Evolutionary conservation across 106 monocot genomes (phyloP), one percentile per base, ranked within the genome.

Genomic region (Phalaenopsis aphrodite): DNA sequence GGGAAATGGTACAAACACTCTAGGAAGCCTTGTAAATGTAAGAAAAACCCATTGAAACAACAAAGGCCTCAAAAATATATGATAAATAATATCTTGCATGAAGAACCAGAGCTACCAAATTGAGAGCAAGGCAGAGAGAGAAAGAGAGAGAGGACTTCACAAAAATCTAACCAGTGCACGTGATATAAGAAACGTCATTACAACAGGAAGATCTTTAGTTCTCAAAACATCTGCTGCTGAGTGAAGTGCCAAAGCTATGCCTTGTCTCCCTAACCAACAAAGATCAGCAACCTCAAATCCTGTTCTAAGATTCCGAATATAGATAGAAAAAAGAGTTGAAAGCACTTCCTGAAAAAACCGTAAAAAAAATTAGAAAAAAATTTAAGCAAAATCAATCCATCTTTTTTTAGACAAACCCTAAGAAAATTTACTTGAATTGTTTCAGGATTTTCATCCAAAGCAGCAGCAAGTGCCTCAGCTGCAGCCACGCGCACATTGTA

Each of bases 181-280:
- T 83, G 92, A 92, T 85, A 98, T 98, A 49, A 98, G 82, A 80
- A 98, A 98, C 47, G 94, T 98, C 91, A 93, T 98, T 75, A 98
- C 91, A 80, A 94, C 89, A 79, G 98, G 98, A 71, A 98, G 92
- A 87, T 98, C 92, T 83, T 93, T 94, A 64, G 87, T 89, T 79
- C 87, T 90, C 80, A 98, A 84, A 23, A 98, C 92, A 89, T 98
- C 98, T 68, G 92, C 87, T 79, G 88, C 89, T 49, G 98, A 98
- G 81, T 90, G 88, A 38, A 98, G 90, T 77, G 98, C 98, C 84
- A 98, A 83, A 78, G 98, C 94, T 58, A 94, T 79, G 38, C 98
- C 98, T 83, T 98, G 98, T 82, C 98, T 88, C 78, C 94, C 98
- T 72, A 98, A 77, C 94, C 94, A 98, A 69, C 36, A 75, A 55